A percentile compares a stretch with the other conserved stretches of the same genome.
Evolutionary conservation across 148 eudicot genomes (phyloP).

Genomic region (Silene uniflora): DNA sequence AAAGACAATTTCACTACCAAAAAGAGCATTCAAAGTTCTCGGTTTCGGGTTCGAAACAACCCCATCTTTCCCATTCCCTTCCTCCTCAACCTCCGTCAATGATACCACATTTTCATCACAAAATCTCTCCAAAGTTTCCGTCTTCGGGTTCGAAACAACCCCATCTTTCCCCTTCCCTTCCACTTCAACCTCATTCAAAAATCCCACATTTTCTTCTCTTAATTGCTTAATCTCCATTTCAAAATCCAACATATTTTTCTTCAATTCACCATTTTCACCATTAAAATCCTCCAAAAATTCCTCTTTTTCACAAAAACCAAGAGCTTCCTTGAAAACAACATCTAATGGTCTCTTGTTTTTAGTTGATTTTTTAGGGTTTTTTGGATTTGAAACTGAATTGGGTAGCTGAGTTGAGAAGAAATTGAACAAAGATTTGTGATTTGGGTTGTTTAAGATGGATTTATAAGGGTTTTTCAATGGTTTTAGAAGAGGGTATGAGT

Average conservation of each 20-base stretch:
- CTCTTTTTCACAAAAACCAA: conserved; percentile 28
- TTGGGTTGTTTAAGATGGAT: background rate
- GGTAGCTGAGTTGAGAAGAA: conserved; percentile 18
- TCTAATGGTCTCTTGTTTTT: conserved; percentile 36
- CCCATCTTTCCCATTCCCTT: conserved; percentile 17
- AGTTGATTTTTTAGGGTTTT: conserved; percentile 7
- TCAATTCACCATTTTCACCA: conserved; percentile 25
- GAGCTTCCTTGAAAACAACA: conserved; percentile 45
- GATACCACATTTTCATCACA: conserved; percentile 15
- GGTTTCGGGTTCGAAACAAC: conserved; percentile 14
- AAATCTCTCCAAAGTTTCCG: conserved; percentile 28
- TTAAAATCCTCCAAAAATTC: conserved; percentile 6
- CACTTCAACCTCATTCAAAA: conserved; percentile 39
- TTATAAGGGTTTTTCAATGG: conserved; percentile 13
- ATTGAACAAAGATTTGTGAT: background rate
- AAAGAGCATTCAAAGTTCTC: conserved; percentile 10
- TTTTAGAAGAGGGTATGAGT: background rate
- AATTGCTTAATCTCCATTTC: conserved; percentile 35
- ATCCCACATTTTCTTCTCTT: conserved; percentile 31
- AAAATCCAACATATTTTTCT: conserved; percentile 35
- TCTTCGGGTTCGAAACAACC: conserved; percentile 13
- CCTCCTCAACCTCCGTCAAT: background rate
- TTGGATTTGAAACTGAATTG: conserved; percentile 22
- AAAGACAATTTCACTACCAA: conserved; percentile 25
- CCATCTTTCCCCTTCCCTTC: conserved; percentile 19